Percentiles rank a stretch among this genome's conserved stretches.
phyloP scores from a whole-genome alignment of 495 filamentous ascomycete species.

The Penicillium crystallinum region DNA sequence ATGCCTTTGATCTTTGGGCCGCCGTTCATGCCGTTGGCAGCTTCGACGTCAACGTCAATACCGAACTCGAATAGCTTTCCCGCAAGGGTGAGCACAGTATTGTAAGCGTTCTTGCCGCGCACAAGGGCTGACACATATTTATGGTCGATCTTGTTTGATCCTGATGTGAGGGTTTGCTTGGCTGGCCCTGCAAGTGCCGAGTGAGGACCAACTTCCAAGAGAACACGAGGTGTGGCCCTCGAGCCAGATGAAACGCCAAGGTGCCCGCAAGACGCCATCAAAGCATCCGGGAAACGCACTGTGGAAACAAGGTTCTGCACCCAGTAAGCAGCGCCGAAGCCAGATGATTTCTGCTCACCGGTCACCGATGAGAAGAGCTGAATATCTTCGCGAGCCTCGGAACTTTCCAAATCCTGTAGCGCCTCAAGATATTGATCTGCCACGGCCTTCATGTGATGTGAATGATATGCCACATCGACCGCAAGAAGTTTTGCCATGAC shows the following conservation, averaged over 20 bases:
- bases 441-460: slow-evolving; percentile 36
- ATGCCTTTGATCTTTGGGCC: not conserved
- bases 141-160: not conserved
- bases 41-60: not conserved
- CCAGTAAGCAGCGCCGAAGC: slow-evolving; percentile 33
- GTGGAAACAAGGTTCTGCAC: slow-evolving; percentile 28
- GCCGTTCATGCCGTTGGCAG: not conserved
- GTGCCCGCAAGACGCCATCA: not conserved
- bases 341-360: slow-evolving; percentile 17
- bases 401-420: slow-evolving; percentile 18
- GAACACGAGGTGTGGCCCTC: slow-evolving; percentile 5
- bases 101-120: not conserved
- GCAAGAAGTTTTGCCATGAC: slow-evolving; percentile 36
- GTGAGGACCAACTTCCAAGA: slow-evolving; percentile 51
- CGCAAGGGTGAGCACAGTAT: not conserved
- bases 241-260: slow-evolving; percentile 5
- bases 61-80: not conserved
- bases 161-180: not conserved
- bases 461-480: slow-evolving; percentile 45
- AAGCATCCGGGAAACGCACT: slow-evolving; percentile 17
- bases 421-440: slow-evolving; percentile 24
- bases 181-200: slow-evolving; percentile 45
- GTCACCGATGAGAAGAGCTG: slow-evolving; percentile 33
- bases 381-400: slow-evolving; percentile 15
- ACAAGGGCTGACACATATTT: not conserved